phyloP scores from a whole-genome alignment of 2,329 filamentous ascomycete genomes.

The Didymella arachidicola region DNA sequence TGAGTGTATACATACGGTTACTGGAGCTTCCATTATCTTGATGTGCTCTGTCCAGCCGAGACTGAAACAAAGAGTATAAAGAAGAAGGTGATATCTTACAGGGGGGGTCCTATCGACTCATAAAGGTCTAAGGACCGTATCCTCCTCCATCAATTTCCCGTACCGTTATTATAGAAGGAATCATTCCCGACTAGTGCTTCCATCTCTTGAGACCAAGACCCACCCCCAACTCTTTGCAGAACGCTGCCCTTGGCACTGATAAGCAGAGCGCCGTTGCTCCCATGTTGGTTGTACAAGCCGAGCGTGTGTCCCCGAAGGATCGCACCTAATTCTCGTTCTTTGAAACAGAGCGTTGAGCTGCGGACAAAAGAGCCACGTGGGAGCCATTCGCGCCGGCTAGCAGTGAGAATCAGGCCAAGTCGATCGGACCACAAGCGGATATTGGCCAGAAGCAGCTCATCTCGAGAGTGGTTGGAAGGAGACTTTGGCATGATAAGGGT shows the following conservation, averaged over 20 bases:
- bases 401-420: conserved; percentile 23
- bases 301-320: conserved; percentile 19
- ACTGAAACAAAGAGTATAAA: conserved; percentile 12
- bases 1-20: conserved; percentile 25
- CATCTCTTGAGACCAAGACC: conserved; percentile 22
- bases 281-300: conserved; percentile 23
- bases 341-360: conserved; percentile 12
- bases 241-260: conserved; percentile 44
- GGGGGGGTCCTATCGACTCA: conserved; percentile 31
- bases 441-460: conserved; percentile 18
- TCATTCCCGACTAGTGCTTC: conserved; percentile 20
- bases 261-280: conserved; percentile 29
- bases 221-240: conserved; percentile 29
- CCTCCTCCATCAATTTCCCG: conserved; percentile 22
- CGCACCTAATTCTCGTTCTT: conserved; percentile 17
- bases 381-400: conserved; percentile 21
- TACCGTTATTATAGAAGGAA: conserved; percentile 15
- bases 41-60: background rate
- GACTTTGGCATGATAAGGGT: conserved; percentile 36
- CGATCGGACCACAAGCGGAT: conserved; percentile 16
- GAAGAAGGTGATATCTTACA: conserved; percentile 10
- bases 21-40: conserved; percentile 27
- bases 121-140: conserved; percentile 22
- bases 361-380: background rate
- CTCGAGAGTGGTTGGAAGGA: conserved; percentile 26